Evolutionary conservation across 768 basidiomycete species (phyloP), one percentile per base, ranked within the genome.

Genomic region (Tulasnella calospora): DNA sequence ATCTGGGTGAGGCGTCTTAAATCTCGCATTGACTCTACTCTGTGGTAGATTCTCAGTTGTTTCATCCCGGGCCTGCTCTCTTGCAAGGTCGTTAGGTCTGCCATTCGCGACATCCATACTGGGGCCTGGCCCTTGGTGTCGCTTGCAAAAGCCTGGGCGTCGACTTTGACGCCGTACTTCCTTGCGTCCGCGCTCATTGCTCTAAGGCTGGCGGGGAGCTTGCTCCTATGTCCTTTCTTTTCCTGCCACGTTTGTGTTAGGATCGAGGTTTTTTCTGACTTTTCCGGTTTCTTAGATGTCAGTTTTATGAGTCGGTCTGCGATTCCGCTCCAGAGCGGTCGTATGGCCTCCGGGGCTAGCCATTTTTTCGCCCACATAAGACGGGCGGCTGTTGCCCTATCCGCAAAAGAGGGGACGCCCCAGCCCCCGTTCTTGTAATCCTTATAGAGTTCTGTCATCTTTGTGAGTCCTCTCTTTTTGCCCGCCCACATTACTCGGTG

Each of bases 381-480:
- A 0, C 55, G 17, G 10, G 27, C 47, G 1, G 75, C 75, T 70
- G 30, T 23, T 9, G 73, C 15, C 35, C 27, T 76, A 13, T 21
- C 47, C 27, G 17, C 15, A 9, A 76, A n/a, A 21, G 4, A 33
- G 1, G 44, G 75, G 7, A 76, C 13, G 3, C 30, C 30, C 19
- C 3, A 27, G 4, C 75, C 75, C 33, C 75, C 75, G 27, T 69
- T 5, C 9, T 15, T 5, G 15, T n/a, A n/a, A 10, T 67, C 4
- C 6, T 61, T 30, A 27, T 61, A 76, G 23, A 76, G 75, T 10
- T 73, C 75, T 6, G 57, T 47, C 41, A 76, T 38, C 13, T 69
- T 17, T 7, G 30, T 69, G 2, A 76, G 27, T 9, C 33, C 33
- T 33, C 38, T 55, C 23, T 19, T 41, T 35, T 76, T 76, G 2